A percentile compares a stretch with the other conserved stretches of the same genome.
Evolutionary conservation across 169 alveolate genomes (phyloP).

Genomic region (Plasmodium sp.): DNA sequence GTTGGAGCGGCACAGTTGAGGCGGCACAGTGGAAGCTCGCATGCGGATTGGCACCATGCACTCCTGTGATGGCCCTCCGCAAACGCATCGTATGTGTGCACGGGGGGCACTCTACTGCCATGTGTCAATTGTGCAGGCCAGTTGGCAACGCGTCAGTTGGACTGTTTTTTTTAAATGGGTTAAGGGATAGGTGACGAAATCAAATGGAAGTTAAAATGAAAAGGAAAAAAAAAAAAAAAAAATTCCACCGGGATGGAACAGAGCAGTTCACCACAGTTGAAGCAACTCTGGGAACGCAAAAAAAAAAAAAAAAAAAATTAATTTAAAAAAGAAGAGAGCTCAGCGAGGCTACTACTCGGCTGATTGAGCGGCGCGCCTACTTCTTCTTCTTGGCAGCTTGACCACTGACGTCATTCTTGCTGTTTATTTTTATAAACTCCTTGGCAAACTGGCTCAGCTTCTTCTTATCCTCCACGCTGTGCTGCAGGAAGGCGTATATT

Average conservation of each 20-base stretch:
- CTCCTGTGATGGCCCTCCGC: not conserved
- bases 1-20: not conserved
- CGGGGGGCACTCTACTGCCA: not conserved
- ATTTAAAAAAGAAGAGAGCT: not conserved
- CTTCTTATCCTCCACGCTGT: conserved; percentile 64
- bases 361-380: not conserved
- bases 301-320: not conserved
- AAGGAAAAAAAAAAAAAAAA: not conserved
- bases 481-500: conserved; percentile 65
- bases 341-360: not conserved
- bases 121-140: not conserved
- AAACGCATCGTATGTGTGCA: not conserved
- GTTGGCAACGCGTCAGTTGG: not conserved
- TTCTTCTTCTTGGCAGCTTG: conserved; percentile 18
- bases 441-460: conserved; percentile 52
- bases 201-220: not conserved
- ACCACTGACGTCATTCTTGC: conserved; percentile 16
- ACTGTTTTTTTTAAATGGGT: not conserved
- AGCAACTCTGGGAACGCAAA: not conserved
- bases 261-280: not conserved
- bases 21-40: not conserved
- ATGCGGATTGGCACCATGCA: not conserved
- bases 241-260: not conserved
- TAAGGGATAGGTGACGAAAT: not conserved
- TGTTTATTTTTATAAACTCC: conserved; percentile 64